A percentile compares a stretch with the other conserved stretches of the same genome.
phyloP scores from a whole-genome alignment of 2,329 filamentous ascomycete genomes.

The Fusarium sp. region DNA sequence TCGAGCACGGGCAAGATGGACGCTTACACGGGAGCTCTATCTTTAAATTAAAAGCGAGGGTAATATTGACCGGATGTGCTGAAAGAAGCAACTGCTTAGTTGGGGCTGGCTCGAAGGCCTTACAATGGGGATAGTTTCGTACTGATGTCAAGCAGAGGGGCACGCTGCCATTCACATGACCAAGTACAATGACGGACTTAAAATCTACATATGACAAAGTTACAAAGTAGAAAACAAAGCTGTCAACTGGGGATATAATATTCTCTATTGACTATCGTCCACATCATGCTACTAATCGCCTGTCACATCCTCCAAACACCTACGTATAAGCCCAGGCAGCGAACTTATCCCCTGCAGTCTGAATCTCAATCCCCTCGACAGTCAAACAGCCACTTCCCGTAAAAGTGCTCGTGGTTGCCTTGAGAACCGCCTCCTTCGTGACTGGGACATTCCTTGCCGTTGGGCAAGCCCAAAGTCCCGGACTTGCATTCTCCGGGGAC shows the following conservation, averaged over 20 bases:
- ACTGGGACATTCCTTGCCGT: slow-evolving; percentile 18
- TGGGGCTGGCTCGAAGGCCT: neutral
- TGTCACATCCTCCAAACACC: neutral
- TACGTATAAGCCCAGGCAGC: slow-evolving; percentile 54
- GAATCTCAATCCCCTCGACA: slow-evolving; percentile 47
- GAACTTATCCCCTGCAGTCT: slow-evolving; percentile 34
- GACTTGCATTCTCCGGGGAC: slow-evolving; percentile 29
- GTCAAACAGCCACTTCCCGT: slow-evolving; percentile 43
- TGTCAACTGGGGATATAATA: neutral
- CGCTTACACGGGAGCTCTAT: neutral
- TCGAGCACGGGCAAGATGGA: neutral
- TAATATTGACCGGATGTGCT: neutral
- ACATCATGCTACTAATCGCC: neutral
- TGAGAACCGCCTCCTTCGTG: slow-evolving; percentile 36
- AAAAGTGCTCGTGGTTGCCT: slow-evolving; percentile 39
- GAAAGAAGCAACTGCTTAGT: neutral
- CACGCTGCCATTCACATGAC: neutral
- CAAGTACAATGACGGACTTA: too few species aligned
- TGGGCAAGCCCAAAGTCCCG: slow-evolving; percentile 44
- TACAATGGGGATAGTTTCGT: too few species aligned
- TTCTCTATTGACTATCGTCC: neutral
- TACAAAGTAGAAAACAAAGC: neutral
- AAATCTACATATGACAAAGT: neutral
- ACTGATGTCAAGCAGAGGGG: neutral
- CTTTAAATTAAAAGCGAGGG: neutral